A percentile compares a stretch with the other conserved stretches of the same genome.
Conservation (phyloP, 768 basidiomycete species). For the Naganishia vaughanmartiniae region DNA sequence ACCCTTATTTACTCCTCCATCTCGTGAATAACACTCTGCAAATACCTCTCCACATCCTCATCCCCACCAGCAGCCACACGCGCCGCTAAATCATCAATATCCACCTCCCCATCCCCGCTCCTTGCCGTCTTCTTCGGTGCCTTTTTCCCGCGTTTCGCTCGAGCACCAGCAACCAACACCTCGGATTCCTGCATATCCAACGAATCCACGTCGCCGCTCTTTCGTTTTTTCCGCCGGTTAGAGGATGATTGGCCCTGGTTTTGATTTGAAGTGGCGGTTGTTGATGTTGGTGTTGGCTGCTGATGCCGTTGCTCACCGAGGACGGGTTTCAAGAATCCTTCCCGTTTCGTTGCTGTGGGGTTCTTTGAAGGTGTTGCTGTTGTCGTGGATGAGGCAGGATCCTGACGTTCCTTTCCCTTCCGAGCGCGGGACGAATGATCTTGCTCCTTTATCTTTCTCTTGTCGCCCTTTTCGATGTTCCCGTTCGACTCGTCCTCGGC, state of each 20-base stretch:
- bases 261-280: not conserved
- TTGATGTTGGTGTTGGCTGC: not conserved
- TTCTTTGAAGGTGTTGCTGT: not conserved
- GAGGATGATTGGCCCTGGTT: not conserved
- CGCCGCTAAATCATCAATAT: conserved; percentile 7
- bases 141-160: conserved; percentile 13
- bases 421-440: not conserved
- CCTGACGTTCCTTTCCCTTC: not conserved
- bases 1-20: not conserved
- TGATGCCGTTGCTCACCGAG: not conserved
- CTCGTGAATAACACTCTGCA: conserved; percentile 16
- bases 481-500: not conserved
- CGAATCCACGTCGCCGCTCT: not conserved
- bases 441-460: not conserved
- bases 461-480: not conserved
- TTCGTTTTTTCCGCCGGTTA: conserved; percentile 4
- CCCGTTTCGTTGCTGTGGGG: not conserved
- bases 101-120: not conserved
- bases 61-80: not conserved
- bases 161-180: not conserved
- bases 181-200: not conserved
- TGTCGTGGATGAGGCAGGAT: not conserved
- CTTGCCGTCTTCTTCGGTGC: not conserved
- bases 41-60: conserved; percentile 19
- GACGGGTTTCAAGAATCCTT: not conserved